Conservation (phyloP, 2,329 filamentous ascomycete species). For the Sporothrix schenckii region DNA sequence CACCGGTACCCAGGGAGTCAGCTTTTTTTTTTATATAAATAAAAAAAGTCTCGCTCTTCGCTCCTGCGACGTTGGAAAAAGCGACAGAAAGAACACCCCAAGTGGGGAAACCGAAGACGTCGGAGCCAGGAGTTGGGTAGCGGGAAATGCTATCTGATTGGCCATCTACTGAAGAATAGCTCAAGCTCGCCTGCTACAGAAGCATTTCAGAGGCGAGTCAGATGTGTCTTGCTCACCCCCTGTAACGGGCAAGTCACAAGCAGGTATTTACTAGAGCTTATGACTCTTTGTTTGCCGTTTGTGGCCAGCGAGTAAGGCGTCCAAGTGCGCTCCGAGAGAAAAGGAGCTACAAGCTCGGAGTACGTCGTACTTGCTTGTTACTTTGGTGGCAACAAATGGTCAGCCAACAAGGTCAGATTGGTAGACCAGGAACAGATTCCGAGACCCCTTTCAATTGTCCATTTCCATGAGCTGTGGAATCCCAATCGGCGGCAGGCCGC, state of each 20-base stretch:
- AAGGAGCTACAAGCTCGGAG: neutral
- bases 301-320: neutral
- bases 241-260: neutral
- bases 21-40: neutral
- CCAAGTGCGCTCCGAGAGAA: constrained; percentile 16
- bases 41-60: neutral
- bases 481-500: neutral
- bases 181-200: constrained; percentile 6
- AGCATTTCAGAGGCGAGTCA: constrained; percentile 6
- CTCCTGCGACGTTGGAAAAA: neutral
- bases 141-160: constrained; percentile 19
- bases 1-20: neutral
- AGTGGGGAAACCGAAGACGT: constrained; percentile 20
- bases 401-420: neutral
- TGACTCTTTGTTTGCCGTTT: neutral
- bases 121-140: constrained; percentile 23
- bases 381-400: too few relatives aligned
- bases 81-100: constrained; percentile 23
- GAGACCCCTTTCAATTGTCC: neutral
- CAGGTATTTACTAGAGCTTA: neutral
- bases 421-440: neutral
- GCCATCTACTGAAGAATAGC: neutral
- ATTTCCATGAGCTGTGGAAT: neutral
- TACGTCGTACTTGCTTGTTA: too few relatives aligned
- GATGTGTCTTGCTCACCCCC: neutral